phyloP scores from a whole-genome alignment of 306 rosid species.

The Erythrophleum fordii region DNA sequence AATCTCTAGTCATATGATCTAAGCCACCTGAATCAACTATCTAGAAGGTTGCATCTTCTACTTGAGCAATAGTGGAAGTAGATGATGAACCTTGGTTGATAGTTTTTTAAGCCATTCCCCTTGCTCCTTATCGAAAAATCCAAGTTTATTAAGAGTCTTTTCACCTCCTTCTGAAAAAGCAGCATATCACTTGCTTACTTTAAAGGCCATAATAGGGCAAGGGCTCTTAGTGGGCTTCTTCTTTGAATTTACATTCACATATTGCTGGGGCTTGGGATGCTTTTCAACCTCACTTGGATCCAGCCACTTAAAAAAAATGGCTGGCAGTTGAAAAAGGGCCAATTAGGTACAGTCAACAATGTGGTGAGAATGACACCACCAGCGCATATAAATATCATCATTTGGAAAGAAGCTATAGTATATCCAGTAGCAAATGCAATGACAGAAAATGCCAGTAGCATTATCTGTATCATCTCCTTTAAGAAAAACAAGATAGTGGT shows the following conservation, averaged over 20 bases:
- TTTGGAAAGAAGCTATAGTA: slow-evolving; percentile 67
- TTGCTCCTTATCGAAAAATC: too few species aligned
- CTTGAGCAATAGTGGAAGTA: too few species aligned
- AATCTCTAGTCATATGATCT: too few species aligned
- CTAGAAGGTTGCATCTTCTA: too few species aligned
- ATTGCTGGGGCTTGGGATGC: slow-evolving; percentile 75
- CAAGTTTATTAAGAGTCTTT: too few species aligned
- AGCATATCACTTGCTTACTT: too few species aligned
- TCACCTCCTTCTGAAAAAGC: too few species aligned
- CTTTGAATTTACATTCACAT: slow-evolving; percentile 45
- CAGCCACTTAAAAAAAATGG: slow-evolving; percentile 86
- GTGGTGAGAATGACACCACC: slow-evolving; percentile 87
- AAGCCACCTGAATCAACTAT: too few species aligned
- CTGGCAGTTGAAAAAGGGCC: slow-evolving; percentile 79
- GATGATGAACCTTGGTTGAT: too few species aligned
- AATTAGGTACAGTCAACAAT: slow-evolving; percentile 79
- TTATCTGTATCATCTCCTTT: slow-evolving; percentile 89
- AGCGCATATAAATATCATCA: slow-evolving; percentile 70
- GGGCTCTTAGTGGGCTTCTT: slow-evolving; percentile 64
- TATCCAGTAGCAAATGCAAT: slow-evolving; percentile 67
- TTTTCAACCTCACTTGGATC: slow-evolving; percentile 74
- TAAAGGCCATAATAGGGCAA: too few species aligned
- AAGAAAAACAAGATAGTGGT: too few species aligned
- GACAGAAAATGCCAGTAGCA: slow-evolving; percentile 74
- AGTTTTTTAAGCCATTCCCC: too few species aligned